Evolutionary conservation across 495 filamentous ascomycete species (phyloP).

Genomic region (Parathielavia appendiculata): DNA sequence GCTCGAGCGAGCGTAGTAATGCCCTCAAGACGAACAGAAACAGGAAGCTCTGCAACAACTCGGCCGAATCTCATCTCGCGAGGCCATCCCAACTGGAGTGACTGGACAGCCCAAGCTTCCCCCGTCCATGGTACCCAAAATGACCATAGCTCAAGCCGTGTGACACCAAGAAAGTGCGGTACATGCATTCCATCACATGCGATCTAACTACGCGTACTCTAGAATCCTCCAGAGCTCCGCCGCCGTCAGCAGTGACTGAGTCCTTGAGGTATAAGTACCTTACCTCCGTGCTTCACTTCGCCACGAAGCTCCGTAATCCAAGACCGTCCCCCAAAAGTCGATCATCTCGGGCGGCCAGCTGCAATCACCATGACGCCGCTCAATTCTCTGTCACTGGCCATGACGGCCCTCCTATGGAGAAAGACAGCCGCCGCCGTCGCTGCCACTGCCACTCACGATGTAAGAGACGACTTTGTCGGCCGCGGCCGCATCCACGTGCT

Average conservation of each 20-base stretch:
- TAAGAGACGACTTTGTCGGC: constrained; percentile 23
- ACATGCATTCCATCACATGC: neutral
- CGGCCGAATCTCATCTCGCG: neutral
- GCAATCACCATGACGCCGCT: neutral
- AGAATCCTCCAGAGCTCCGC: too few relatives aligned
- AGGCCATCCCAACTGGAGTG: neutral
- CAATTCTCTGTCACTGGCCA: neutral
- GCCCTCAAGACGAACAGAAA: neutral
- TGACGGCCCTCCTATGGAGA: neutral
- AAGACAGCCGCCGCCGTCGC: neutral
- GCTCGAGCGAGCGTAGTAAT: neutral
- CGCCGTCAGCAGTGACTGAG: neutral
- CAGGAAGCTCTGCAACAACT: neutral
- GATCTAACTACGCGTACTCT: too few relatives aligned
- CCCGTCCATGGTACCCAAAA: neutral
- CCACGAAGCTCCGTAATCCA: neutral
- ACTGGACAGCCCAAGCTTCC: neutral
- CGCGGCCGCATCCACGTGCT: constrained; percentile 30
- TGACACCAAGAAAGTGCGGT: neutral
- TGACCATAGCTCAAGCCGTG: neutral
- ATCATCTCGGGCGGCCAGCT: neutral
- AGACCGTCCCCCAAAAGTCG: neutral
- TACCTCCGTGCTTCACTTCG: neutral
- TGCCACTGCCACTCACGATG: neutral
- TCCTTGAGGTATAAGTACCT: neutral